phyloP scores from a whole-genome alignment of 2,329 filamentous ascomycete species.

The Colletotrichum sp. region DNA sequence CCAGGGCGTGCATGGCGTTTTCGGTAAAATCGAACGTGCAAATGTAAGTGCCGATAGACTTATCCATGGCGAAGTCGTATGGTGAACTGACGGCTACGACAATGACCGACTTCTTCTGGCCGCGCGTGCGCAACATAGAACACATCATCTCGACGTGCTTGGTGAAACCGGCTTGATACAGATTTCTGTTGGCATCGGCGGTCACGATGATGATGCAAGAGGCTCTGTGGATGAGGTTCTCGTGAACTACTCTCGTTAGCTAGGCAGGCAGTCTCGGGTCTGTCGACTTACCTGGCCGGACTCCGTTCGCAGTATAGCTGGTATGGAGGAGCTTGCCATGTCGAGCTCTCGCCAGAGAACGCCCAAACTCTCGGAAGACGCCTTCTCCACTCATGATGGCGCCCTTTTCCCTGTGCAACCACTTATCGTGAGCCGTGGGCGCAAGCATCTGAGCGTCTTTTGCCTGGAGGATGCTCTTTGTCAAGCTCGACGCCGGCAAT shows the following conservation, averaged over 20 bases:
- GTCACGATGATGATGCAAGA: conserved; percentile 90
- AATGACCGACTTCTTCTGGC: conserved; percentile 86
- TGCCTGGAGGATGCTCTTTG: conserved; percentile 69
- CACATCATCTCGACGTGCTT: conserved; percentile 98
- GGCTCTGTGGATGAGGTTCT: conserved; percentile 88
- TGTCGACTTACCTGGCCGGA: conserved; percentile 66
- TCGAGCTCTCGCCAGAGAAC: conserved; percentile 83
- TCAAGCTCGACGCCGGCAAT: conserved; percentile 85
- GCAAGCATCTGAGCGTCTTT: conserved; percentile 41
- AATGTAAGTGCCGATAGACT: conserved; percentile 87
- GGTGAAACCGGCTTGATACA: conserved; percentile 93
- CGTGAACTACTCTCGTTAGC: conserved; percentile 65
- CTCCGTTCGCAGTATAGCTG: conserved; percentile 92
- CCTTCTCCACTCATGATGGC: conserved; percentile 89
- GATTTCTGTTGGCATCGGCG: conserved; percentile 90
- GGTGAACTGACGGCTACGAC: conserved; percentile 94
- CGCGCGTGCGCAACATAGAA: conserved; percentile 76
- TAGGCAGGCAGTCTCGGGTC: not conserved
- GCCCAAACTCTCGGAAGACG: conserved; percentile 88
- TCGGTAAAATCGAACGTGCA: conserved; percentile 98
- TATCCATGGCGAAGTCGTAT: conserved; percentile 95
- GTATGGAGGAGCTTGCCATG: conserved; percentile 90
- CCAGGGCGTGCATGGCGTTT: conserved; percentile 83
- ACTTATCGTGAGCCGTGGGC: conserved; percentile 56
- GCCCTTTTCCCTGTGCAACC: conserved; percentile 62